Evolutionary conservation across 495 filamentous ascomycete genomes (phyloP).

Genomic region (Lasiosphaeria miniovina): DNA sequence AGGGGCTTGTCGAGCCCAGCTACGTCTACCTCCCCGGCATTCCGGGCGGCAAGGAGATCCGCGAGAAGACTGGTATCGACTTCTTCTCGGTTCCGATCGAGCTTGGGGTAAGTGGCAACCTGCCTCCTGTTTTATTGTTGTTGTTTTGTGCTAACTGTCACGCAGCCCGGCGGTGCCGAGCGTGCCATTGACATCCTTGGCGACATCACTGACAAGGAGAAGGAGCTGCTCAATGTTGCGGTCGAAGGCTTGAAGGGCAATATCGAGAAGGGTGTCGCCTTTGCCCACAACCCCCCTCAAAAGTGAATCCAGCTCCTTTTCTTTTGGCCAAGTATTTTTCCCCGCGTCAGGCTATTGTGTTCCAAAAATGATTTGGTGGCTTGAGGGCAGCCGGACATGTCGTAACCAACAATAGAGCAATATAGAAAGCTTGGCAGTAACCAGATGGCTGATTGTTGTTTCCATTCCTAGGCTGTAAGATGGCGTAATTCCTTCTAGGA

Average conservation of each 20-base stretch:
- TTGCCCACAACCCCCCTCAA: conserved; percentile 68
- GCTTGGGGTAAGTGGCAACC: conserved; percentile 69
- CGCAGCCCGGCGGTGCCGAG: conserved; percentile 73
- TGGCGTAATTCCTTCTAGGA: no score
- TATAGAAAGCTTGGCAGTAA: conserved; percentile 11
- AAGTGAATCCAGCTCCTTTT: conserved; percentile 36
- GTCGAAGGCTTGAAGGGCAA: conserved; percentile 80
- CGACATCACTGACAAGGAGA: conserved; percentile 73
- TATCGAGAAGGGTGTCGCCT: conserved; percentile 89
- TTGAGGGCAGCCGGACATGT: background rate
- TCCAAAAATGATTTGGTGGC: conserved; percentile 1
- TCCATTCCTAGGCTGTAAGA: conserved; percentile 34
- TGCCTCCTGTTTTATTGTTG: background rate
- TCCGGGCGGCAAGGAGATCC: conserved; percentile 78
- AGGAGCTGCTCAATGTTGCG: conserved; percentile 74
- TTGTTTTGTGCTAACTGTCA: conserved; percentile 28
- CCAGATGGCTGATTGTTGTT: conserved; percentile 34
- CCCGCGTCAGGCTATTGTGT: background rate
- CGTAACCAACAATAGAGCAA: conserved; percentile 4
- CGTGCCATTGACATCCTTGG: conserved; percentile 77
- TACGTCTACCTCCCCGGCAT: conserved; percentile 93
- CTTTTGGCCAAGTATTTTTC: conserved; percentile 7
- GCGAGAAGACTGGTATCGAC: conserved; percentile 76
- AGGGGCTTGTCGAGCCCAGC: conserved; percentile 88
- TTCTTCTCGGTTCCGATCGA: conserved; percentile 96